Evolutionary conservation across 345 rosid genomes (phyloP).

Genomic region (Boechera divaricarpa): DNA sequence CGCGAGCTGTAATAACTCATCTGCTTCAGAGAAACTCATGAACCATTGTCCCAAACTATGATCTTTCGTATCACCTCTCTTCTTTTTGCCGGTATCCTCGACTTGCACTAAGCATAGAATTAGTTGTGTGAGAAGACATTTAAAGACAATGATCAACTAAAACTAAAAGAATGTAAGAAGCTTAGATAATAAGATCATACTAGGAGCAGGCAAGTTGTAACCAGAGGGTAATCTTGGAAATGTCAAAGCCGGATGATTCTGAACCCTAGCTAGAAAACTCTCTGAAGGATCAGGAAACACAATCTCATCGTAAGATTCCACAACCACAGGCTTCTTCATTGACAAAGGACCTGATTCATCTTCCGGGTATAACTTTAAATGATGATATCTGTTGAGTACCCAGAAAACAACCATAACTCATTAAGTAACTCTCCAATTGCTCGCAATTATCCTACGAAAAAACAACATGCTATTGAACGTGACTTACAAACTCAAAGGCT

Average conservation of each 20-base stretch:
- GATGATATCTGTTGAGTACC: slow-evolving; percentile 55
- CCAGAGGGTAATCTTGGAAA: slow-evolving; percentile 71
- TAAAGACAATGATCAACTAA: slow-evolving; percentile 2
- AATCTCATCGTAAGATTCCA: slow-evolving; percentile 69
- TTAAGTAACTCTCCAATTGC: not conserved
- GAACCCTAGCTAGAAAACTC: slow-evolving; percentile 63
- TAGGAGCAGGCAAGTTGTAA: slow-evolving; percentile 59
- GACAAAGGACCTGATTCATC: slow-evolving; percentile 68
- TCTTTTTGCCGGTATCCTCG: slow-evolving; percentile 52
- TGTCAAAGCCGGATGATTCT: slow-evolving; percentile 66
- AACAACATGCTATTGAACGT: no score
- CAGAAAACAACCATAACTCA: slow-evolving; percentile 6
- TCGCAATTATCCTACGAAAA: no score
- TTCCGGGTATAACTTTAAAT: slow-evolving; percentile 68
- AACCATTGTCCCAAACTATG: slow-evolving; percentile 62
- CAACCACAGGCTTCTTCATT: slow-evolving; percentile 74
- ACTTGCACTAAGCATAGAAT: slow-evolving; percentile 35
- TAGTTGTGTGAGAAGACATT: not conserved
- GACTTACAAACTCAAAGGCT: slow-evolving; percentile 71
- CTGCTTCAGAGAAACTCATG: slow-evolving; percentile 74
- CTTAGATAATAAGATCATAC: slow-evolving; percentile 45
- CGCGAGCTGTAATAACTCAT: slow-evolving; percentile 68
- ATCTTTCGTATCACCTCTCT: slow-evolving; percentile 70
- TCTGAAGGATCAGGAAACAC: slow-evolving; percentile 76
- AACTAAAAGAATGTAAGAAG: not conserved